Evolutionary conservation across 2,329 filamentous ascomycete genomes (phyloP).

Genomic region (Xylariales sp.): DNA sequence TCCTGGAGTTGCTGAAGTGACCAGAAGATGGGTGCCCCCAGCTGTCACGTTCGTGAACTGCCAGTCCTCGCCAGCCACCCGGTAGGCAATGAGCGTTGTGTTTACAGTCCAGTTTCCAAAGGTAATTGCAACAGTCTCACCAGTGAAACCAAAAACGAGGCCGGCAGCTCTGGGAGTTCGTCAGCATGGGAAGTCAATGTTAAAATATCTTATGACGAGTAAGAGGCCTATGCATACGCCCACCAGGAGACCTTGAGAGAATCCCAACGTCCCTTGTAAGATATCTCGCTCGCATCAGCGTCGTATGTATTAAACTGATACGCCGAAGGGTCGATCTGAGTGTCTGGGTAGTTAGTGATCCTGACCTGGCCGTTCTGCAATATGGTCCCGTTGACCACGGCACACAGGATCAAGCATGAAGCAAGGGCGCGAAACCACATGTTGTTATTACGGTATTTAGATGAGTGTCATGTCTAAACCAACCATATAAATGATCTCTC

Average conservation of each 20-base stretch:
- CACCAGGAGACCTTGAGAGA: slow-evolving; percentile 56
- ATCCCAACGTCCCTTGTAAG: slow-evolving; percentile 61
- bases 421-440: background rate
- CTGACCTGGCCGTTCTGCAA: slow-evolving; percentile 37
- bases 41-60: slow-evolving; percentile 56
- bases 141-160: slow-evolving; percentile 51
- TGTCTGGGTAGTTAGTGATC: slow-evolving; percentile 34
- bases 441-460: no score
- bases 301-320: slow-evolving; percentile 39
- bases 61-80: slow-evolving; percentile 56
- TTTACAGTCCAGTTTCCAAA: slow-evolving; percentile 48
- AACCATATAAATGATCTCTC: no score
- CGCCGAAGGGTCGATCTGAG: slow-evolving; percentile 26
- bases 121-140: slow-evolving; percentile 45
- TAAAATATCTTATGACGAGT: background rate
- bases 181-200: background rate
- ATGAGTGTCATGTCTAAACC: no score
- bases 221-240: slow-evolving; percentile 43
- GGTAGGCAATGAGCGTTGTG: slow-evolving; percentile 50
- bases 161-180: slow-evolving; percentile 38
- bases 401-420: slow-evolving; percentile 9
- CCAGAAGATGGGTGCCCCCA: slow-evolving; percentile 50
- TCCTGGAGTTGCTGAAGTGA: slow-evolving; percentile 39
- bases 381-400: slow-evolving; percentile 22
- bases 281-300: slow-evolving; percentile 47